Evolutionary conservation across 371 early-diverging fungal genomes (phyloP).

Genomic region (Ordospora pajunii): DNA sequence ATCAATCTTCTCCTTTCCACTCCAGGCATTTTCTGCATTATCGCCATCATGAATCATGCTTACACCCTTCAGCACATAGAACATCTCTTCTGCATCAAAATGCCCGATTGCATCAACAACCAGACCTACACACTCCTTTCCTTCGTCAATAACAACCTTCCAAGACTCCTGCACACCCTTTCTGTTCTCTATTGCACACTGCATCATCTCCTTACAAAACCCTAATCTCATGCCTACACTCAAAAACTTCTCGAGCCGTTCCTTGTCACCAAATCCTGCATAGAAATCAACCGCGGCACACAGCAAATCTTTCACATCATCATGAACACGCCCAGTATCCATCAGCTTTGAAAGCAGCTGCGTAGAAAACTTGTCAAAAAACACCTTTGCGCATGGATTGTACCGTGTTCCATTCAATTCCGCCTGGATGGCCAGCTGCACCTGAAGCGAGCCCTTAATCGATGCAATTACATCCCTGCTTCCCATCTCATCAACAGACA

Average conservation of each 20-base stretch:
- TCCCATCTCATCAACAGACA: not conserved
- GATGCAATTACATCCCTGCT: not conserved
- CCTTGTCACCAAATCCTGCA: not conserved
- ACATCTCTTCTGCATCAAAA: constrained; percentile 10
- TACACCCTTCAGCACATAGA: not conserved
- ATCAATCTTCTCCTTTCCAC: not conserved
- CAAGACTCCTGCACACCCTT: not conserved
- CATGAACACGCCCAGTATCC: not conserved
- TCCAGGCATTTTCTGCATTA: not conserved
- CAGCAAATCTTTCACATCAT: not conserved
- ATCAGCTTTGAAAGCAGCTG: not conserved
- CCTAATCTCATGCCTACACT: not conserved
- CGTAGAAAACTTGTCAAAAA: not conserved
- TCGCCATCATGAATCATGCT: no score
- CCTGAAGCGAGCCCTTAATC: not conserved
- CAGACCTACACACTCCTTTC: not conserved
- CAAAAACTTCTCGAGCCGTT: not conserved
- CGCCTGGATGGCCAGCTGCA: not conserved
- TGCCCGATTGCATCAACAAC: not conserved
- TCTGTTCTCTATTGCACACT: not conserved
- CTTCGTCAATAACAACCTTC: not conserved
- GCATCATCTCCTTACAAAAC: not conserved
- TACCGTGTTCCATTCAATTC: not conserved
- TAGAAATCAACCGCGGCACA: not conserved
- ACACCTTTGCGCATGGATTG: not conserved